These are phyloP conservation scores for Vigna mungo DNA, from an alignment of 306 rosid species.

Conservation along the genomic window DNA sequence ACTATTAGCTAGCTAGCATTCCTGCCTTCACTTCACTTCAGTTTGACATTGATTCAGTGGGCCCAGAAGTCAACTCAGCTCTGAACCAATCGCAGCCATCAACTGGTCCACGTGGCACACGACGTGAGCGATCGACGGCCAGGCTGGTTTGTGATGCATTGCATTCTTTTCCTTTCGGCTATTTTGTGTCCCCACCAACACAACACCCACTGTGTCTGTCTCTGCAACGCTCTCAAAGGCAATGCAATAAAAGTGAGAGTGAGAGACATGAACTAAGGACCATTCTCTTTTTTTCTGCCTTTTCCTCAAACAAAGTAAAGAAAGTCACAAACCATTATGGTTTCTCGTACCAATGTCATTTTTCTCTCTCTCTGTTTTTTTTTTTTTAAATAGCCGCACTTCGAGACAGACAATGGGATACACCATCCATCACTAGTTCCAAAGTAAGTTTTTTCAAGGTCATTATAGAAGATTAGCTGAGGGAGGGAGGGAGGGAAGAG, in stretches of 20 bases:
- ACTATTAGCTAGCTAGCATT: not conserved
- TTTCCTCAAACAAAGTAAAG: slow-evolving; percentile 37
- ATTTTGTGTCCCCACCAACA: slow-evolving; percentile 44
- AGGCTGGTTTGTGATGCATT: slow-evolving; percentile 25
- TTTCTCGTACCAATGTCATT: slow-evolving; percentile 51
- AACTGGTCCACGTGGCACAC: slow-evolving; percentile 6
- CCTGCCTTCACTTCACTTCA: not conserved
- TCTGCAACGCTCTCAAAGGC: slow-evolving; percentile 42
- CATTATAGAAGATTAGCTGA: not conserved
- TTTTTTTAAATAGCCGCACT: slow-evolving; percentile 43
- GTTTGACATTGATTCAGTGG: not conserved
- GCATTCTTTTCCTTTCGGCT: slow-evolving; percentile 46
- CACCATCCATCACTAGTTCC: slow-evolving; percentile 43
- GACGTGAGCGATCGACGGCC: slow-evolving; percentile 40
- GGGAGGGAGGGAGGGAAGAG: not conserved
- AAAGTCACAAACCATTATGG: slow-evolving; percentile 41
- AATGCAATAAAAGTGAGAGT: slow-evolving; percentile 33
- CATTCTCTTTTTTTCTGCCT: not conserved
- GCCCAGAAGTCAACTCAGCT: not conserved
- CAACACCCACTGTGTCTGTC: slow-evolving; percentile 41
- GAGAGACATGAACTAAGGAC: not conserved
- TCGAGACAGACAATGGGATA: slow-evolving; percentile 37
- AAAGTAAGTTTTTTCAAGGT: not conserved
- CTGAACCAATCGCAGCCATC: slow-evolving; percentile 42
- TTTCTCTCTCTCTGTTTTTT: not conserved